Conservation (phyloP, 495 filamentous ascomycete genomes). For the Podospora bellae-mahoneyi region DNA sequence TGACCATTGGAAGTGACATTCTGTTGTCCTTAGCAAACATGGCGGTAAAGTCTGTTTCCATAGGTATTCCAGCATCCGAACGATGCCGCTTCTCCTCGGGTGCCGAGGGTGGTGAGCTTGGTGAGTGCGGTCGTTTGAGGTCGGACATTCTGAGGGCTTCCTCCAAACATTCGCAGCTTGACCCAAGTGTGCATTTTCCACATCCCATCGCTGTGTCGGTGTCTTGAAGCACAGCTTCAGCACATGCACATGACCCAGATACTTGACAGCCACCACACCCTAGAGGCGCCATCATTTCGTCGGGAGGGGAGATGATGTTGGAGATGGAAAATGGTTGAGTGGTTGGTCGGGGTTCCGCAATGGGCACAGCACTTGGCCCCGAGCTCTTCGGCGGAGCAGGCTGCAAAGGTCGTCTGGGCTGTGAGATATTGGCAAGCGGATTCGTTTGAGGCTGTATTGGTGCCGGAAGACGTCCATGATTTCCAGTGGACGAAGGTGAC, state of each 20-base stretch:
- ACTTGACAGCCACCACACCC: constrained; percentile 51
- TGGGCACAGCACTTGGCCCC: not conserved
- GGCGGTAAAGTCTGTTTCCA: constrained; percentile 72
- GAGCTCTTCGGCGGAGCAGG: constrained; percentile 16
- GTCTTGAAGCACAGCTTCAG: constrained; percentile 45
- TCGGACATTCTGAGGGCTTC: constrained; percentile 50
- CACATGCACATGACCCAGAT: constrained; percentile 51
- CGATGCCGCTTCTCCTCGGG: constrained; percentile 54
- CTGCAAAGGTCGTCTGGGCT: constrained; percentile 24
- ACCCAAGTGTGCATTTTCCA: constrained; percentile 56
- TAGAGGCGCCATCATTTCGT: constrained; percentile 30
- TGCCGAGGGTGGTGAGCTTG: constrained; percentile 40
- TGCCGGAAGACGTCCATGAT: constrained; percentile 8
- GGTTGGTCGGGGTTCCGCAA: constrained; percentile 32
- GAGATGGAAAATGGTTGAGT: constrained; percentile 43
- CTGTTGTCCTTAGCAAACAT: constrained; percentile 48
- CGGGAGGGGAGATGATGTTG: constrained; percentile 47
- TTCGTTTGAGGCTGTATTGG: constrained; percentile 17
- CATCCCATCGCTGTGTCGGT: constrained; percentile 52
- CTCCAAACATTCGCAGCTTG: constrained; percentile 68
- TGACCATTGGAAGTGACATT: constrained; percentile 10
- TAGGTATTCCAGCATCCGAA: constrained; percentile 26
- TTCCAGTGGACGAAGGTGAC: constrained; percentile 20
- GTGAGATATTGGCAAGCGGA: constrained; percentile 15
- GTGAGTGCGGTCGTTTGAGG: constrained; percentile 42